These are phyloP conservation scores for Candida oleophila DNA, from an alignment of 805 yeast species.

Conservation along the genomic window DNA sequence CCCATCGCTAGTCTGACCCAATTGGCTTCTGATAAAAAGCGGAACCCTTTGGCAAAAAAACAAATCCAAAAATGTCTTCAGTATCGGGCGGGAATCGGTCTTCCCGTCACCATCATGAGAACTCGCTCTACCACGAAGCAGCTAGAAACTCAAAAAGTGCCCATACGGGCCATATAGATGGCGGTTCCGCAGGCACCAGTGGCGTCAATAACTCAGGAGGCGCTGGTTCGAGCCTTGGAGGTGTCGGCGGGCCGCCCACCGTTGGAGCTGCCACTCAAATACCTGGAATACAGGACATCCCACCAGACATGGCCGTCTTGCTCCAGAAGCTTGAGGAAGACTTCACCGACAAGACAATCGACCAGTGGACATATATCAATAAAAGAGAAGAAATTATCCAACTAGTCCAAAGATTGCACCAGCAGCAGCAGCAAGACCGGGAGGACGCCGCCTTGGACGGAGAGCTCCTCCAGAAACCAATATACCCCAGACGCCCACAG, in stretches of 20 bases:
- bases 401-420: conserved; percentile 33
- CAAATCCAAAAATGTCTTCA: neutral
- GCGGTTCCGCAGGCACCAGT: conserved; percentile 8
- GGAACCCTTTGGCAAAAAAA: neutral
- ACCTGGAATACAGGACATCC: conserved; percentile 33
- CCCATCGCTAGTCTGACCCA: too few relatives aligned
- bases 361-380: conserved; percentile 48
- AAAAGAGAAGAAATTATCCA: conserved; percentile 45
- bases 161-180: conserved; percentile 15
- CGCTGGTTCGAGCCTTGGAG: neutral
- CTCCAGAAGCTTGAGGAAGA: conserved; percentile 43
- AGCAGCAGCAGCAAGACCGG: conserved; percentile 29
- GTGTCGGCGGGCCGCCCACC: neutral
- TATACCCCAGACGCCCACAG: conserved; percentile 55
- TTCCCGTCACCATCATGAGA: neutral
- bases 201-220: conserved; percentile 5
- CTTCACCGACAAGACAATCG: conserved; percentile 39
- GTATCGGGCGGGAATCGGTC: conserved; percentile 1
- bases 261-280: conserved; percentile 6
- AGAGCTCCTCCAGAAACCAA: conserved; percentile 49
- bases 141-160: conserved; percentile 24
- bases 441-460: neutral
- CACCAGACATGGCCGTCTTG: conserved; percentile 45
- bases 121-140: conserved; percentile 14
- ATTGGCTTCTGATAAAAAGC: too few relatives aligned